A percentile compares a stretch with the other conserved stretches of the same genome.
Evolutionary conservation across 2,329 filamentous ascomycete species (phyloP).

Genomic region (Colletotrichum cordylinicola): DNA sequence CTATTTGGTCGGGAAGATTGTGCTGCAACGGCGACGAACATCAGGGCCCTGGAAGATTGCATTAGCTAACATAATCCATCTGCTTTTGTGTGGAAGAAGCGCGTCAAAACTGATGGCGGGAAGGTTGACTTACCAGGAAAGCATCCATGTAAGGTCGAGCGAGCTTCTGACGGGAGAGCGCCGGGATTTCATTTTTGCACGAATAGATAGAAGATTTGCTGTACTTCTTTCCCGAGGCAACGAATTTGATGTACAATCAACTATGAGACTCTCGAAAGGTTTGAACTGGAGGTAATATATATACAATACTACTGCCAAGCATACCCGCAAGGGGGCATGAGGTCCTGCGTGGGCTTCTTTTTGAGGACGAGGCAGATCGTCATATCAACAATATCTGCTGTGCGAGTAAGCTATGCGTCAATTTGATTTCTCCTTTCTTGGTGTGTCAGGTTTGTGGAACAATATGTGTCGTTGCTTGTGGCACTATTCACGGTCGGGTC

Average conservation of each 20-base stretch:
- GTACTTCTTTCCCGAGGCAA: neutral
- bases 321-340: neutral
- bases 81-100: neutral
- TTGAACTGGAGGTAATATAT: fast-evolving
- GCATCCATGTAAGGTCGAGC: fast-evolving
- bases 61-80: fast-evolving
- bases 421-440: neutral
- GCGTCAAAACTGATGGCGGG: neutral
- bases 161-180: neutral
- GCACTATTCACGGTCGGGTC: fast-evolving
- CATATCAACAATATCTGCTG: neutral
- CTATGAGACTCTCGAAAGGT: fast-evolving
- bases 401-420: fast-evolving
- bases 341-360: neutral
- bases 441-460: fast-evolving
- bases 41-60: fast-evolving
- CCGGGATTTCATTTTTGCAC: neutral
- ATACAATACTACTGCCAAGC: fast-evolving
- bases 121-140: neutral
- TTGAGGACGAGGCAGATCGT: neutral
- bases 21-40: neutral
- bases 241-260: neutral
- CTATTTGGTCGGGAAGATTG: neutral
- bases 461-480: neutral
- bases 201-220: neutral